Base-by-base conservation (phyloP, 2,329 filamentous ascomycete species). In the Ophiosphaerella korrae region DNA sequence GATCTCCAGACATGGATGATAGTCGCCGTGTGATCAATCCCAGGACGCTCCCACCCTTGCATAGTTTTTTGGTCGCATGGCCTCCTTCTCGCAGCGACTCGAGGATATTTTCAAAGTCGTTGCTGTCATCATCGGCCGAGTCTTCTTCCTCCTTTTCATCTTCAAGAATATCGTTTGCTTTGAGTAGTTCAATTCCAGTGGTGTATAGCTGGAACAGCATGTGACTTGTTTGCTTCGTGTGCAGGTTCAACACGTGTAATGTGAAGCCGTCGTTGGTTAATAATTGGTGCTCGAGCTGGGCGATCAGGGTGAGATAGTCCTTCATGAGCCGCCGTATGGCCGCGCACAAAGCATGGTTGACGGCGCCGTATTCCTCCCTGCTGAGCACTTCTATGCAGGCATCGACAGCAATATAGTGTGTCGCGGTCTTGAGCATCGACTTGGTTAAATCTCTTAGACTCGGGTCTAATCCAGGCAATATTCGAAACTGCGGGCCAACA, bases 331-430 rank as follows among this genome's bases (percentile, higher is more conserved):
- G 95, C 53, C 94, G 86, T 65, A 99, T 91, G 7, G 93, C 89
- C n/a, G 94, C 93, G 73, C 94, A 97, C 29, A 99, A 79, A 1
- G 94, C 92, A 75, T 99, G 94, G 70, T 95, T 97, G 54, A 99
- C 93, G 16, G 90, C 88, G 7, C 94, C 94, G 74, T 93, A 97
- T 69, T 97, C 90, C 44, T 94, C 90, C 36, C 91, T 83, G 70
- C 92, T 96, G 71, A 97, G 91, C 1, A 97, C 89, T 67, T 99
- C 93, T 42, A 97, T 87, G 73, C 97, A 97, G 3, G 90, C 87
- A 67, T 97, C 91, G 33, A 97, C 82, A 0, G 94, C 92, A 39
- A 87, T 88, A 73, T 97, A 96, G 73, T 97, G 91, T 0, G 90
- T 94, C 5, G 94, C 93, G 83, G 96, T 95, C 71, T 89, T 92